Evolutionary conservation across 225 moss, liverwort and hornwort genomes (phyloP).

Genomic region (Physcomitrellopsis africana): DNA sequence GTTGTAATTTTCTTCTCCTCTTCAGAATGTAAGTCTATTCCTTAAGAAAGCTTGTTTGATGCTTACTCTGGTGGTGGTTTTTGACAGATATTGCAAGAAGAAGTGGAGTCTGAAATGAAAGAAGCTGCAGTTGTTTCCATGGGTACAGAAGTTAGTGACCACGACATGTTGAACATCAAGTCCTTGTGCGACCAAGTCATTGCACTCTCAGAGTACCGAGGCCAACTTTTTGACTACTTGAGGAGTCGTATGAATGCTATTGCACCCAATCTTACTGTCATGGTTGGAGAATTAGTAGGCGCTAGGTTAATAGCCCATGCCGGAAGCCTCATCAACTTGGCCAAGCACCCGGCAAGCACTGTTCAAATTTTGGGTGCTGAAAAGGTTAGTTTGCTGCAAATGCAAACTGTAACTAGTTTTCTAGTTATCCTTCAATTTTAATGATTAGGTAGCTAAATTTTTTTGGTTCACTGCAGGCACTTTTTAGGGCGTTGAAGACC

Average conservation of each 20-base stretch:
- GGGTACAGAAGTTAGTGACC: slow-evolving; percentile 90
- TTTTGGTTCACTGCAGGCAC: slow-evolving; percentile 42
- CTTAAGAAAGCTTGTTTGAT: too few species aligned
- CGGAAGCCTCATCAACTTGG: slow-evolving; percentile 78
- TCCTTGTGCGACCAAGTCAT: slow-evolving; percentile 87
- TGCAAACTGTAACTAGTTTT: too few species aligned
- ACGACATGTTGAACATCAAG: slow-evolving; percentile 87
- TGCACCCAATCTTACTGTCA: slow-evolving; percentile 80
- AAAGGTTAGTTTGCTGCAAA: slow-evolving; percentile 38
- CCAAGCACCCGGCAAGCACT: slow-evolving; percentile 86
- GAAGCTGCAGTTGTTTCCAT: slow-evolving; percentile 85
- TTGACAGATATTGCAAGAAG: slow-evolving; percentile 62
- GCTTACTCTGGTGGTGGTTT: neutral
- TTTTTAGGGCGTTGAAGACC: slow-evolving; percentile 89
- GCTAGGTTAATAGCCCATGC: slow-evolving; percentile 87
- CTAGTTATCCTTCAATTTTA: too few species aligned
- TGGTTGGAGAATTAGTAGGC: slow-evolving; percentile 85
- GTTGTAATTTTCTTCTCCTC: too few species aligned
- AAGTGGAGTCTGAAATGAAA: slow-evolving; percentile 84
- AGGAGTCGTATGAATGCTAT: slow-evolving; percentile 87
- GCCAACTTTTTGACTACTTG: slow-evolving; percentile 80
- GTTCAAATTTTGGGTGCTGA: slow-evolving; percentile 95
- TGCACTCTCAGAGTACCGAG: slow-evolving; percentile 71
- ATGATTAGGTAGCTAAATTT: slow-evolving; percentile 3
- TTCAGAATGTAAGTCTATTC: too few species aligned